Evolutionary conservation across 768 basidiomycete species (phyloP), one percentile per base, ranked within the genome.

Genomic region (Hypholoma sublateritium): DNA sequence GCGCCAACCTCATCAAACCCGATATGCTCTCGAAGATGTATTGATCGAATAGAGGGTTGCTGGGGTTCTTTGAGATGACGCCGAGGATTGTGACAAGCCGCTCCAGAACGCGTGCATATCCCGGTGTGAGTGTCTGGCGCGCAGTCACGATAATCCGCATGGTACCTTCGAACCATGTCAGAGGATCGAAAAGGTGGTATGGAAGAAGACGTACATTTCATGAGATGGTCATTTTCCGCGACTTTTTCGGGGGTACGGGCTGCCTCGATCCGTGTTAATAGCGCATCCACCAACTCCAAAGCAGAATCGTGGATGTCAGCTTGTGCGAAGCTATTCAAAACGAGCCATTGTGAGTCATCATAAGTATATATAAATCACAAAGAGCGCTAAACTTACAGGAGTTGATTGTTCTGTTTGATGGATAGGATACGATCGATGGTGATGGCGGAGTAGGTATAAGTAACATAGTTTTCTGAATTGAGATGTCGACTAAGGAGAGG

Each of bases 31-130:
- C 96, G 66, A 99, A 98, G 61, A 94, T 90, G 68, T 93, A 97
- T 70, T 98, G 97, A 70, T 97, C 95, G 72, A 99, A 98, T 62
- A 89, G 87, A 1, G 97, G 97, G 72, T 99, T 99, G 69, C 91
- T 94, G 14, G 97, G 96, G 69, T 99, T 99, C 75, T 90, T 92
- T 58, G 90, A 92, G 64, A 96, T 94, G 53, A 88, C 81, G 12
- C 90, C 88, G 28, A 98, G 80, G 65, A 98, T 95, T 24, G 74
- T 72, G 54, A 97, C 91, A 7, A 99, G 82, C 12, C 89, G 86
- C 41, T 70, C 73, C 6, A 98, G 80, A 2, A 87, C 79, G 36
- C 74, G 77, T 57, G 87, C 81, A 65, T 87, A 90, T 7, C 74
- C 78, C 0, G 90, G 85, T 0, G 80, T 86, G 42, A 98, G 76